A percentile compares a stretch with the other conserved stretches of the same genome.
Conservation (phyloP, 108 stramenopile genomes). For the Skeletonema grethae region DNA sequence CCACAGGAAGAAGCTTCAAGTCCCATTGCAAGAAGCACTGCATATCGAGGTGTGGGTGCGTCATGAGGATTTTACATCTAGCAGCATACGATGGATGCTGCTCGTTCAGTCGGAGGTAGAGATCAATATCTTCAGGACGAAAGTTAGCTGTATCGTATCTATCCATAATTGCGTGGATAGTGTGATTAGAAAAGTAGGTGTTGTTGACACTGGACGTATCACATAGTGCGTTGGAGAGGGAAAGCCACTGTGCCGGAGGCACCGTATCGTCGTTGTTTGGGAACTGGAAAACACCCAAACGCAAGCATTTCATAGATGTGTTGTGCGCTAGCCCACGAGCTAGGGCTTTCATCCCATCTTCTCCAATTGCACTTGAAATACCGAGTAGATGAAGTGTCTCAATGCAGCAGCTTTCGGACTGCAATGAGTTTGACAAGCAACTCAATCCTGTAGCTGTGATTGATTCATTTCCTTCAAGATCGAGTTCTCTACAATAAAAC, state of each 20-base stretch:
- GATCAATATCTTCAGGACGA: neutral
- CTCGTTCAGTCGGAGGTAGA: neutral
- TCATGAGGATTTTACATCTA: neutral
- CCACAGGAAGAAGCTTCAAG: neutral
- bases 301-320: too few species aligned
- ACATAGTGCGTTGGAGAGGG: constrained; percentile 6
- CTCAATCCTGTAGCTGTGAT: too few species aligned
- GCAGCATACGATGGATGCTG: neutral
- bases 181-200: constrained; percentile 15
- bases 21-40: neutral
- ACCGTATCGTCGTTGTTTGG: too few species aligned
- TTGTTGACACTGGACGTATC: constrained; percentile 19
- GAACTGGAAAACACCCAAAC: neutral
- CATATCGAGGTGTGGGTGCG: neutral
- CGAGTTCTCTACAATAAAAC: too few species aligned
- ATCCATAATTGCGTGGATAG: too few species aligned
- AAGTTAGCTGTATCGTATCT: neutral
- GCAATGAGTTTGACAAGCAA: too few species aligned
- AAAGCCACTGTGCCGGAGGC: neutral
- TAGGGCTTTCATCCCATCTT: too few species aligned
- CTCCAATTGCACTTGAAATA: too few species aligned
- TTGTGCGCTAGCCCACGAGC: too few species aligned
- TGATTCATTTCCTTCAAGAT: too few species aligned
- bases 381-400: too few species aligned
- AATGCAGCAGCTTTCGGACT: too few species aligned